A percentile compares a stretch with the other conserved stretches of the same genome.
These are phyloP conservation scores for Flammula alnicola DNA, from an alignment of 1,284 basidiomycete species.

Conservation along the genomic window DNA sequence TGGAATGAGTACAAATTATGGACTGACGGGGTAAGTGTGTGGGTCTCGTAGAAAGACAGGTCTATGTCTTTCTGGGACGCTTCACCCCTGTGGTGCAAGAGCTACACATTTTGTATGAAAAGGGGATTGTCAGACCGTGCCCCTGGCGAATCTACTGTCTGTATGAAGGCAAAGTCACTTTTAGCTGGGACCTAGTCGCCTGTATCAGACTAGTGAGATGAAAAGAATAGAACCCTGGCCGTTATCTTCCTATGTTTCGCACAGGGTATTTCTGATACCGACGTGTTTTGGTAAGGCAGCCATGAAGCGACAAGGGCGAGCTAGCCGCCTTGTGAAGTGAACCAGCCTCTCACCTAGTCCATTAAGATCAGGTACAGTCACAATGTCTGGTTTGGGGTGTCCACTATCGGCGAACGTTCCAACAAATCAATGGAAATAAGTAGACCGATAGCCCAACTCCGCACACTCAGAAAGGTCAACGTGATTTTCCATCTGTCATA, in stretches of 20 bases:
- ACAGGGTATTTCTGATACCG: constrained; percentile 3
- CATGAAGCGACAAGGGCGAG: too few relatives aligned
- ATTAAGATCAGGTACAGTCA: too few relatives aligned
- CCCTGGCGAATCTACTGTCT: not conserved
- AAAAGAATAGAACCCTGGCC: not conserved
- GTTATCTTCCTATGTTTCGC: not conserved
- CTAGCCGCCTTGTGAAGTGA: too few relatives aligned
- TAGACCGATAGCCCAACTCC: not conserved
- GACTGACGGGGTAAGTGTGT: too few relatives aligned
- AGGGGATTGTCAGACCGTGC: not conserved
- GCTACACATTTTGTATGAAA: not conserved
- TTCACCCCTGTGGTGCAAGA: not conserved
- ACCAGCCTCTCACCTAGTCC: too few relatives aligned
- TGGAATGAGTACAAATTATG: too few relatives aligned
- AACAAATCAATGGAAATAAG: too few relatives aligned
- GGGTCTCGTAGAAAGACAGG: not conserved
- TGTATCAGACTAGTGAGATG: not conserved
- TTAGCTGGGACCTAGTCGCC: not conserved
- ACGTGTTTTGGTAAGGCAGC: too few relatives aligned
- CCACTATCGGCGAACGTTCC: too few relatives aligned
- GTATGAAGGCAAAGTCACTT: too few relatives aligned
- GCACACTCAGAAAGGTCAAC: not conserved
- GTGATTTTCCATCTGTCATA: not conserved
- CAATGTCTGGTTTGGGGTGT: too few relatives aligned
- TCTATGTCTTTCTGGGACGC: not conserved